Evolutionary conservation across 1,284 basidiomycete genomes (phyloP).

Genomic region (Boletellus deceptivus): DNA sequence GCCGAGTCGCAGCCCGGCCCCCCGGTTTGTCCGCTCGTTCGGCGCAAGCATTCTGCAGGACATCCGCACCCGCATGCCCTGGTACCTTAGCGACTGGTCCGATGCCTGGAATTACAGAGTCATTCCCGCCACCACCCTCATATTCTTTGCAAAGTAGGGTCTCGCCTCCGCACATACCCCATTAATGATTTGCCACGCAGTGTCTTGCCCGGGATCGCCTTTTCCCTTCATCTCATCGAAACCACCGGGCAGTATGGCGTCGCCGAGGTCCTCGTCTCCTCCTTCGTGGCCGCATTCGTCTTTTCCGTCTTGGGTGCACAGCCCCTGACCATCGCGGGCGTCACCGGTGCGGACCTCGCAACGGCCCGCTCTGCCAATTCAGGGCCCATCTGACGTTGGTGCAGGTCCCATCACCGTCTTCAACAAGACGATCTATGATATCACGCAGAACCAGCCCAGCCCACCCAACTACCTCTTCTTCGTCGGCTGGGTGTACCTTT

Average conservation of each 20-base stretch:
- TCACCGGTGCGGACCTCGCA: constrained; percentile 62
- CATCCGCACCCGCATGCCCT: constrained; percentile 74
- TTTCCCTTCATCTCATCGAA: constrained; percentile 91
- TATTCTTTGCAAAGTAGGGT: constrained; percentile 77
- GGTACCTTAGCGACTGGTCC: constrained; percentile 83
- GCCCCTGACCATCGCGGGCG: constrained; percentile 90
- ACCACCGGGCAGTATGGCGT: constrained; percentile 90
- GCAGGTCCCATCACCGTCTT: constrained; percentile 86
- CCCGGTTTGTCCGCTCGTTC: constrained; percentile 26
- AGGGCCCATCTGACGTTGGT: background rate
- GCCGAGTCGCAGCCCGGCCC: no score
- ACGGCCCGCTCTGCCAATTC: no score
- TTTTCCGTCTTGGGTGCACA: constrained; percentile 90
- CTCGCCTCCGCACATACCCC: constrained; percentile 4
- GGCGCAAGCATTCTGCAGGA: constrained; percentile 79
- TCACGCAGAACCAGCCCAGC: constrained; percentile 56
- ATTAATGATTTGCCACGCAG: constrained; percentile 34
- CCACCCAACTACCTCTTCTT: constrained; percentile 82
- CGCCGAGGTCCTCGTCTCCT: constrained; percentile 78
- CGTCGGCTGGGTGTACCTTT: constrained; percentile 89
- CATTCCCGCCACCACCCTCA: constrained; percentile 69
- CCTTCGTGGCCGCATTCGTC: constrained; percentile 89
- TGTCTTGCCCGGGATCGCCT: constrained; percentile 88
- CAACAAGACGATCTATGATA: constrained; percentile 88
- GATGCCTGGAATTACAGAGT: constrained; percentile 90